Base-by-base conservation (phyloP, 805 yeast genomes). In the Wickerhamomyces mucosus region DNA sequence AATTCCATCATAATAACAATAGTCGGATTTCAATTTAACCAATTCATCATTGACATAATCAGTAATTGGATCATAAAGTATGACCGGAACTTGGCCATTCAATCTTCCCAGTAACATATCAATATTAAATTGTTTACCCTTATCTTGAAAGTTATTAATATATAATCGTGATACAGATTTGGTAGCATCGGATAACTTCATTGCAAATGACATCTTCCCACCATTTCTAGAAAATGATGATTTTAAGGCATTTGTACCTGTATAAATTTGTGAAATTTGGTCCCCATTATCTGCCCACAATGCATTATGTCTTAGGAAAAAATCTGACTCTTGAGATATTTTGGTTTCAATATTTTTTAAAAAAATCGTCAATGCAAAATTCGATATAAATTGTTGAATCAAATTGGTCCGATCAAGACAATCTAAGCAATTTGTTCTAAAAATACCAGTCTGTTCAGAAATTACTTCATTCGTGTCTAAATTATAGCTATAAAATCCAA, bases 261-360 rank as follows among this genome's bases (percentile, higher is more conserved):
- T 89, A 56, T 92, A 92, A 13, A 92, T 89, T 52, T 84, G 94
- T 3, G 96, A 84, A 5, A 92, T 77, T 42, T 85, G 95, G 55
- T 92, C 98, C 35, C 98, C 99, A 55, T 92, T 92, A 54, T 92
- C 96, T 2, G 99, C 99, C 98, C 98, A 92, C 14, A 92, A 59
- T 6, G 82, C 71, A 43, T 88, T 83, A 42, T 88, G 95, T 34
- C 77, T 78, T n/a, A 64, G 57, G 51, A 76, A 67, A 17, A 83
- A 59, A 14, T 77, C 89, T 16, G 69, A 61, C 5, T 62, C 66
- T 23, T 58, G 62, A 5, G 54, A 42, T 8, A 48, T 40, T 24
- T 58, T 45, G 29, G 63, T 41, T 20, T 57, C 55, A 30, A 61
- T 61, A 37, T 63, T 69, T 29, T 57, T 54, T 19, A 72, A 39